A percentile compares a stretch with the other conserved stretches of the same genome.
Conservation (phyloP, 257 asterid species). For the Nemophila menziesii region DNA sequence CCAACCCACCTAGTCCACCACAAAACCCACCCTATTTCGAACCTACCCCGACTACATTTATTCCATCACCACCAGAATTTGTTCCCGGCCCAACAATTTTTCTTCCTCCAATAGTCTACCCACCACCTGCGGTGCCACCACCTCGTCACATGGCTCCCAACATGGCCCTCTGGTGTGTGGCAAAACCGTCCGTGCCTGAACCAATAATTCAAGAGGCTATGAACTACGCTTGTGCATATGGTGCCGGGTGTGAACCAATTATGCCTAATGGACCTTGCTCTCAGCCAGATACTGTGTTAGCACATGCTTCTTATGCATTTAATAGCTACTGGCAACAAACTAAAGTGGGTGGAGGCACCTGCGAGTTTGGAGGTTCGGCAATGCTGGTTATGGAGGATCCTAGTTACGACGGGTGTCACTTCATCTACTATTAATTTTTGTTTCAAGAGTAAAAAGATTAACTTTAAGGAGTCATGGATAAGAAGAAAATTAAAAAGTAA, state of each 20-base stretch:
- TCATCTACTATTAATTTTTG: too few species aligned
- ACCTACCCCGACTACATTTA: conserved; percentile 30
- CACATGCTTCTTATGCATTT: conserved; percentile 90
- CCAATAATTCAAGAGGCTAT: conserved; percentile 87
- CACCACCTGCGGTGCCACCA: conserved; percentile 79
- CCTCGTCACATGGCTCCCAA: conserved; percentile 40
- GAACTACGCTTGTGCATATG: conserved; percentile 89
- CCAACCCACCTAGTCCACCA: conserved; percentile 27
- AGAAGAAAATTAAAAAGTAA: too few species aligned
- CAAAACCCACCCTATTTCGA: conserved; percentile 18
- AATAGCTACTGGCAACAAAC: conserved; percentile 89
- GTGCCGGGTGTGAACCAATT: conserved; percentile 73
- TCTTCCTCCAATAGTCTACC: conserved; percentile 70
- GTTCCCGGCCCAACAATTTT: conserved; percentile 33
- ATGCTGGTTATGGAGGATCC: conserved; percentile 81
- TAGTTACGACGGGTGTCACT: too few species aligned
- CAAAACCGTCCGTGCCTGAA: conserved; percentile 82
- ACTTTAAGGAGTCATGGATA: too few species aligned
- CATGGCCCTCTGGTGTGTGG: conserved; percentile 81
- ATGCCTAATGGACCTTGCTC: conserved; percentile 64
- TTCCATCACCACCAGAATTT: conserved; percentile 24
- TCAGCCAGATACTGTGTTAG: conserved; percentile 58
- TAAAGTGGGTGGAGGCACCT: conserved; percentile 60
- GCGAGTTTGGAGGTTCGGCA: conserved; percentile 93
- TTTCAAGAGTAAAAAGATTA: too few species aligned